phyloP scores from a whole-genome alignment of 225 moss, liverwort and hornwort species.

The Bryum argenteum region DNA sequence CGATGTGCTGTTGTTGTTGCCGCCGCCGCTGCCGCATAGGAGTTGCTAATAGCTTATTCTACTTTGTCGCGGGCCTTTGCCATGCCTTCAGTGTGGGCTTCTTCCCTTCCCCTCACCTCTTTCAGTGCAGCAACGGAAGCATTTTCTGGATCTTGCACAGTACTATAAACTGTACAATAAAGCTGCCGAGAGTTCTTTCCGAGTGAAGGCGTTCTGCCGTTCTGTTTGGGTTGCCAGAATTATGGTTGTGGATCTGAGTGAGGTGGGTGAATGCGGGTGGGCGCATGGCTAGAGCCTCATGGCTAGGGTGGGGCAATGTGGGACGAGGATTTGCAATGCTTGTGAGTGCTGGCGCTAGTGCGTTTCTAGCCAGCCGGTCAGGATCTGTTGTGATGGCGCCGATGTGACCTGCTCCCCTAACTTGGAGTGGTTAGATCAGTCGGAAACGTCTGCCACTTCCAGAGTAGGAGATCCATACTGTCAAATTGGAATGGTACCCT shows the following conservation, averaged over 20 bases:
- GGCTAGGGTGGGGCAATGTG: no score
- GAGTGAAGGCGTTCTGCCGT: background rate
- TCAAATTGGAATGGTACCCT: no score
- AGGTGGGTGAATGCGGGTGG: constrained; percentile 5
- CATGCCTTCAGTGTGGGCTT: constrained; percentile 21
- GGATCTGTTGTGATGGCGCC: no score
- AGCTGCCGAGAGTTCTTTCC: constrained; percentile 21
- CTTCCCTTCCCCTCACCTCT: background rate
- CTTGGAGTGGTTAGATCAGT: no score
- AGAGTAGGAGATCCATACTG: no score
- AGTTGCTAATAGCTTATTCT: constrained; percentile 9
- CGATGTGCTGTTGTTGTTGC: background rate
- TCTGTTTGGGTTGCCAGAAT: background rate
- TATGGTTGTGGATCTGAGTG: constrained; percentile 3
- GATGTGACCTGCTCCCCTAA: no score
- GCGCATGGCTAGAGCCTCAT: background rate
- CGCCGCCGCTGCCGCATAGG: background rate
- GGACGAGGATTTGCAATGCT: no score
- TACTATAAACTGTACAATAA: constrained; percentile 37
- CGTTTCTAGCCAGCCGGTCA: no score
- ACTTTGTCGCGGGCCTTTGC: constrained; percentile 12
- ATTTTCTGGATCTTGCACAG: constrained; percentile 30
- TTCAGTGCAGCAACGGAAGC: constrained; percentile 27
- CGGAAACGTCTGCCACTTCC: no score
- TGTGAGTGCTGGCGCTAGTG: no score